Evolutionary conservation across 441 rosid species (phyloP).

Genomic region (Eutrema salsugineum): DNA sequence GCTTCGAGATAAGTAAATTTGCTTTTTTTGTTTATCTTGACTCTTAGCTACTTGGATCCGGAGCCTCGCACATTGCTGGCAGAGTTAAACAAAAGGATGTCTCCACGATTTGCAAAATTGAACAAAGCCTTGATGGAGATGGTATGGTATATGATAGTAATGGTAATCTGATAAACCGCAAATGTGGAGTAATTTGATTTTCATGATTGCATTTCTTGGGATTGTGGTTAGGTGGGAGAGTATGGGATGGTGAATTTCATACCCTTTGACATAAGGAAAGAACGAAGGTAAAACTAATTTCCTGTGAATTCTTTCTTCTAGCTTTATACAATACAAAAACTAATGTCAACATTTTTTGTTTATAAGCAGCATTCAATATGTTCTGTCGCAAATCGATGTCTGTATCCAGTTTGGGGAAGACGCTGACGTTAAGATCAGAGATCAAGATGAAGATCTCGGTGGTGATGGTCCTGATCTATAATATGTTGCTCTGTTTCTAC

Average conservation of each 20-base stretch:
- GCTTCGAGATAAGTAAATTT: background rate
- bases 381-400: constrained; percentile 71
- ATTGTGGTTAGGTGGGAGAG: constrained; percentile 56
- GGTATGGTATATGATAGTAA: constrained; percentile 24
- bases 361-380: constrained; percentile 54
- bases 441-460: constrained; percentile 52
- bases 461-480: background rate
- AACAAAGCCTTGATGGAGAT: constrained; percentile 59
- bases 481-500: background rate
- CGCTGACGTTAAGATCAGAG: constrained; percentile 83
- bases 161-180: background rate
- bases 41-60: constrained; percentile 73
- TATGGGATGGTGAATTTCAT: constrained; percentile 81
- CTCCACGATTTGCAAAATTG: constrained; percentile 62
- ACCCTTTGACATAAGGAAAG: constrained; percentile 77
- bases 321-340: background rate
- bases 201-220: background rate
- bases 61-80: constrained; percentile 57
- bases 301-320: background rate
- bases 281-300: constrained; percentile 43
- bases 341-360: background rate
- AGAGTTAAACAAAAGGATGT: constrained; percentile 65
- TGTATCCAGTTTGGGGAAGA: constrained; percentile 96
- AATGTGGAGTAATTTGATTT: background rate
- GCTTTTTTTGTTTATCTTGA: background rate